Evolutionary conservation across 2,329 filamentous ascomycete genomes (phyloP).

Genomic region (Claviceps quebecensis): DNA sequence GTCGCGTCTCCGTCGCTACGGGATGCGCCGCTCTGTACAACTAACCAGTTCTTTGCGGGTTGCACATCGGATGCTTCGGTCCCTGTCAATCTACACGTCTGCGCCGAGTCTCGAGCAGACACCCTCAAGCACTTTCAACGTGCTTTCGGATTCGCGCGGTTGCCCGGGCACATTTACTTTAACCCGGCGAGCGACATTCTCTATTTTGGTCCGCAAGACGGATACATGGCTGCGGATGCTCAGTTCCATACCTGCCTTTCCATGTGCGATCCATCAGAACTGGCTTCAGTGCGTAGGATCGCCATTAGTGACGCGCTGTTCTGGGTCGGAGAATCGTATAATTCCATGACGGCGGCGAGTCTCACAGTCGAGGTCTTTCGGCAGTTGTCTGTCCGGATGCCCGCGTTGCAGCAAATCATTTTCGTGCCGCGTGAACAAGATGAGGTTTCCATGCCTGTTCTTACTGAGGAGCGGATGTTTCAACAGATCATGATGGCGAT

Average conservation of each 20-base stretch:
- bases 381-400: conserved; percentile 24
- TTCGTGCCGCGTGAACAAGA: conserved; percentile 29
- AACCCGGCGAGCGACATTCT: conserved; percentile 28
- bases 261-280: conserved; percentile 26
- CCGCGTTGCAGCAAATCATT: conserved; percentile 26
- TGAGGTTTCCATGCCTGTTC: conserved; percentile 14
- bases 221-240: conserved; percentile 30
- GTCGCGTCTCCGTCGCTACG: conserved; percentile 15
- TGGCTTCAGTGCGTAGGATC: conserved; percentile 25
- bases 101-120: conserved; percentile 31
- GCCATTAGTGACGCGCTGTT: conserved; percentile 33
- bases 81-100: conserved; percentile 31
- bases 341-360: conserved; percentile 24
- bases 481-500: conserved; percentile 24
- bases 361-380: conserved; percentile 26
- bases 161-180: conserved; percentile 28
- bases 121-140: conserved; percentile 26
- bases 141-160: conserved; percentile 28
- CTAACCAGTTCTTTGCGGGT: conserved; percentile 14
- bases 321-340: conserved; percentile 21
- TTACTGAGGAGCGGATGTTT: conserved; percentile 21
- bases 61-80: conserved; percentile 28
- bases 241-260: conserved; percentile 31
- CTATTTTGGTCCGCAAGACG: conserved; percentile 31
- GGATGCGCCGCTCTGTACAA: conserved; percentile 2